Evolutionary conservation across 306 rosid species (phyloP).

Genomic region (Sechiopsis laciniata): DNA sequence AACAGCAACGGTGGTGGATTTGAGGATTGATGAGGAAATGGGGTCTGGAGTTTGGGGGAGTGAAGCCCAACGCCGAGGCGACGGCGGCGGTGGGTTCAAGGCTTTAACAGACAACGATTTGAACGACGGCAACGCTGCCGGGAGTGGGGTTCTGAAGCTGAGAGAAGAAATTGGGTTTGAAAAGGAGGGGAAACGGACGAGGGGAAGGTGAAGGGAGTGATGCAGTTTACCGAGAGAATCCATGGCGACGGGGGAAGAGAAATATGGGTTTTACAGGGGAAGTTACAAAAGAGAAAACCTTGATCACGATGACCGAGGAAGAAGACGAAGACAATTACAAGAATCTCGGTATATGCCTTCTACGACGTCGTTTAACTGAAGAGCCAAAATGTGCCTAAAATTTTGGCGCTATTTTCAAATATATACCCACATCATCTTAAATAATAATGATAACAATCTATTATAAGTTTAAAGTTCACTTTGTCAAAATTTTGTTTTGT

Average conservation of each 20-base stretch:
- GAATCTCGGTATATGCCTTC: not conserved
- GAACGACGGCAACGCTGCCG: conserved; percentile 26
- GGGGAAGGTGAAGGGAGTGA: conserved; percentile 38
- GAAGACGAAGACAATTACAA: not conserved
- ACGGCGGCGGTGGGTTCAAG: conserved; percentile 23
- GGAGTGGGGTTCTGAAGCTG: conserved; percentile 26
- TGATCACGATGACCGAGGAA: not conserved
- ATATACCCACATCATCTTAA: no score
- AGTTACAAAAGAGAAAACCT: conserved; percentile 19
- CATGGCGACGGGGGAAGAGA: conserved; percentile 34
- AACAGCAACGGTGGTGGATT: conserved; percentile 44
- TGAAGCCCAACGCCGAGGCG: conserved; percentile 31
- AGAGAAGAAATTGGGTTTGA: conserved; percentile 31
- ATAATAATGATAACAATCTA: no score
- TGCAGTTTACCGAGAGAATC: conserved; percentile 39
- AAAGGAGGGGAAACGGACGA: conserved; percentile 38
- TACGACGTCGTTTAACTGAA: conserved; percentile 12
- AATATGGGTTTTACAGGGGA: conserved; percentile 4
- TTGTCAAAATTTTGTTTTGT: no score
- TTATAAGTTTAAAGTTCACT: no score
- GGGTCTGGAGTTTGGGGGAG: conserved; percentile 37
- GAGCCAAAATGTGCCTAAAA: not conserved
- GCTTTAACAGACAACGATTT: conserved; percentile 33
- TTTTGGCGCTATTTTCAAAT: not conserved
- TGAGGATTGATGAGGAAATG: conserved; percentile 30